Evolutionary conservation across 2,329 filamentous ascomycete species (phyloP), one percentile per base, ranked within the genome.

Genomic region (Paecilomyces niveus): DNA sequence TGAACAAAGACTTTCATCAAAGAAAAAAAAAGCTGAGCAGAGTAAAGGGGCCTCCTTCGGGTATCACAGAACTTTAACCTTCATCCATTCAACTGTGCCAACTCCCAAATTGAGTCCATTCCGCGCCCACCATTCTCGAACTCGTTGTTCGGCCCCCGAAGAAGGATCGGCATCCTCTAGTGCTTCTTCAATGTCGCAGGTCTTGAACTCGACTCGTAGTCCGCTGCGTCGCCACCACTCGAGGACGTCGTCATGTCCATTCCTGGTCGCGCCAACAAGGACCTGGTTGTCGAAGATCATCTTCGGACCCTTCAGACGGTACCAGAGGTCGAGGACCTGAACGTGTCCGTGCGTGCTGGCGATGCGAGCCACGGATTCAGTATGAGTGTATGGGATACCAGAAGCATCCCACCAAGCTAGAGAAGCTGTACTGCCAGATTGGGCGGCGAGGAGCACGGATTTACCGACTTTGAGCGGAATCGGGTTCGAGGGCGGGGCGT

Each of bases 101-200:
- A 94, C 80, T 1, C 90, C 89, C 56, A 95, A 74, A 68, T 94
- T 93, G 61, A 95, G 76, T 0, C 90, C 91, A 65, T 94, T 93
- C 63, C 81, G 78, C 24, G 89, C 88, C 93, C 93, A 97, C 93
- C 93, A 97, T 62, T 83, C 81, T 58, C 90, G 80, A 18, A 96
- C 90, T 39, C 83, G 82, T 63, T 86, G 85, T 62, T 91, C 88
- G 57, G 88, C 86, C 3, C 79, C 84, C 39, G 85, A 84, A 3
- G 93, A 84, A 22, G 70, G 70, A 58, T 72, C 72, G 1, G 90
- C 90, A 70, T 96, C 92, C 71, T 97, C 92, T 45, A 97, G 81
- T 0, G 92, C 92, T 75, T 97, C 93, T 72, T 97, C 92, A 61
- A 97, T 94, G 72, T 96, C 92, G 72, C 92, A 96, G 1, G 91